A percentile compares a stretch with the other conserved stretches of the same genome.
Conservation (phyloP, 352 stramenopile genomes). For the Pythium myriotylum region DNA sequence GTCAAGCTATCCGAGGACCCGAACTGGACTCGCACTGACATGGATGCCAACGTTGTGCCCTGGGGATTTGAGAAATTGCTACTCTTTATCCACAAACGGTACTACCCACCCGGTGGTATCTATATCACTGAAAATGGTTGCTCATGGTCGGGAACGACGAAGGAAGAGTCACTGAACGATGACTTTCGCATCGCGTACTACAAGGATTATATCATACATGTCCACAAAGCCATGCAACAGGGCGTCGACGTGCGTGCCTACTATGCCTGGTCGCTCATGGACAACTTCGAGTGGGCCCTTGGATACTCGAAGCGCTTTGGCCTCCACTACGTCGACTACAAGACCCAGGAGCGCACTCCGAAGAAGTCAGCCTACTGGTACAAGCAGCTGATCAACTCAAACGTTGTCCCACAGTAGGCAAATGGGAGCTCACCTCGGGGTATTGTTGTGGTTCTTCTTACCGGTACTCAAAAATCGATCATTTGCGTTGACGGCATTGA, state of each 20-base stretch:
- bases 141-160: conserved; percentile 33
- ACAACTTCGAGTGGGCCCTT: conserved; percentile 95
- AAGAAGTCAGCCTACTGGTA: conserved; percentile 65
- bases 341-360: conserved; percentile 43
- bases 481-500: too few relatives aligned
- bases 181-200: conserved; percentile 79
- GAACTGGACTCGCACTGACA: conserved; percentile 52
- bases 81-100: conserved; percentile 82
- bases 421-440: too few relatives aligned
- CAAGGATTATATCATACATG: conserved; percentile 59
- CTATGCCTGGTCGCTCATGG: conserved; percentile 91
- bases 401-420: not conserved
- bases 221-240: conserved; percentile 51
- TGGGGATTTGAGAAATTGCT: conserved; percentile 88
- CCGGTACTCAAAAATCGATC: too few relatives aligned
- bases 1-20: conserved; percentile 25
- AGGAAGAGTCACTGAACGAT: conserved; percentile 43
- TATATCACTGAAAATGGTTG: conserved; percentile 93
- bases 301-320: conserved; percentile 58
- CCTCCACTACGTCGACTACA: conserved; percentile 44
- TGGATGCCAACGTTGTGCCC: conserved; percentile 73
- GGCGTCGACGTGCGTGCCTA: conserved; percentile 77
- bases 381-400: conserved; percentile 13
- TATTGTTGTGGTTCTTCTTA: too few relatives aligned
- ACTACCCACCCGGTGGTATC: conserved; percentile 72